Evolutionary conservation across 441 rosid species (phyloP), one percentile per base, ranked within the genome.

Genomic region (Corymbia citriodora): DNA sequence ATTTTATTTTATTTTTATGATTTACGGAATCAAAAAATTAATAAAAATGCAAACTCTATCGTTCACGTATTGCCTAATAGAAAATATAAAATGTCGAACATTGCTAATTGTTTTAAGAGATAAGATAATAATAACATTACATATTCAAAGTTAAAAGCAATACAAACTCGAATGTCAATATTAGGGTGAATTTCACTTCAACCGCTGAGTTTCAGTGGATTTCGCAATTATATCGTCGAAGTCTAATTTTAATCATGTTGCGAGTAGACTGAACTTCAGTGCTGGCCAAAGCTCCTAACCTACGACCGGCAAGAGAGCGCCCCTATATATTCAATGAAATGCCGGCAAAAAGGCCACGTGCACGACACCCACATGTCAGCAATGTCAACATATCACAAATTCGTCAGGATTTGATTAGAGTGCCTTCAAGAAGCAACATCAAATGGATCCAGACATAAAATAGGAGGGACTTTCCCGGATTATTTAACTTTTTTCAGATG

Each of bases 261-360:
- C 0, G 7, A 70, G 23, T 68, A 31, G 23, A 31, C 19, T 0
- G 79, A 31, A 33, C 79, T 31, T 4, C 5, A 3, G 31, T 9
- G 45, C 79, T 2, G 19, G 10, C 13, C 19, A 65, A 5, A n/a
- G 36, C 10, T 65, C 72, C 17, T 15, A n/a, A 65, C 2, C 23
- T 31, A 17, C 45, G 10, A 16, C 45, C 1, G 11, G 31, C 1
- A 33, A 33, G 33, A 33, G 19, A 31, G 11, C 25, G 23, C 74
- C 33, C 40, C 40, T 31, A 16, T 0, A 31, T n/a, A 10, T n/a
- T n/a, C 74, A 14, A 14, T n/a, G 74, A 31, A 68, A n/a, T 31
- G 74, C 18, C 18, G 2, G 6, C 9, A 19, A 65, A 36, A 9
- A n/a, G 74, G 40, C 40, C 17, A 31, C 0, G 0, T 2, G 21